These are phyloP conservation scores for Mimosa pudica DNA, from an alignment of 306 rosid species.

Conservation along the genomic window DNA sequence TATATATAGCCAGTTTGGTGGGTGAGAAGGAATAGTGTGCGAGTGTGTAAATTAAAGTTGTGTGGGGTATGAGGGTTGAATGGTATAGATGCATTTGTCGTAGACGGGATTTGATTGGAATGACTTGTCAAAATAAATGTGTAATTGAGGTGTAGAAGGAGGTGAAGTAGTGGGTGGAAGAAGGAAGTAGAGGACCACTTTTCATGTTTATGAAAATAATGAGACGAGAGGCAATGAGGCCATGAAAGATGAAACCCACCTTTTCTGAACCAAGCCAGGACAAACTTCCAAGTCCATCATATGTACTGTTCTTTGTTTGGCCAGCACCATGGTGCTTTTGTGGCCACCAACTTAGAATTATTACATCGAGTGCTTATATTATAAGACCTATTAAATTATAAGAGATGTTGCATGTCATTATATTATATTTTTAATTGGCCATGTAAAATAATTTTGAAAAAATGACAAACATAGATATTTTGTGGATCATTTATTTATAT, in stretches of 20 bases:
- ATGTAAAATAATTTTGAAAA: too few relatives aligned
- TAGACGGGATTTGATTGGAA: not conserved
- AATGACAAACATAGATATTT: too few relatives aligned
- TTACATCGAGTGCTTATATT: too few relatives aligned
- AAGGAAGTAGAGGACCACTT: not conserved
- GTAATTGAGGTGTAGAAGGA: not conserved
- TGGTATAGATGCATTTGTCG: not conserved
- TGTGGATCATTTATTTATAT: too few relatives aligned
- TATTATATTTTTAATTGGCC: too few relatives aligned
- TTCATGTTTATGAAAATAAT: not conserved
- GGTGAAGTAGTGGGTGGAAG: too few relatives aligned
- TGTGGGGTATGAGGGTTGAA: not conserved
- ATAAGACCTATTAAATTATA: too few relatives aligned
- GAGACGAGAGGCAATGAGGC: not conserved
- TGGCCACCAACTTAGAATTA: not conserved
- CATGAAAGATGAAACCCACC: not conserved
- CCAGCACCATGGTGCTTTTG: not conserved
- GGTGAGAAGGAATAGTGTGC: not conserved
- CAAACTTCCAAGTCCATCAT: not conserved
- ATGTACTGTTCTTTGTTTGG: not conserved
- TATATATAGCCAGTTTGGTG: not conserved
- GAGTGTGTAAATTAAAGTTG: not conserved
- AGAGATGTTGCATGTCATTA: too few relatives aligned
- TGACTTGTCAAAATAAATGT: not conserved
- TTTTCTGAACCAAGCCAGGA: not conserved